A percentile compares a stretch with the other conserved stretches of the same genome.
Conservation (phyloP, 2,329 filamentous ascomycete species). For the Hymenoscyphus repandus region DNA sequence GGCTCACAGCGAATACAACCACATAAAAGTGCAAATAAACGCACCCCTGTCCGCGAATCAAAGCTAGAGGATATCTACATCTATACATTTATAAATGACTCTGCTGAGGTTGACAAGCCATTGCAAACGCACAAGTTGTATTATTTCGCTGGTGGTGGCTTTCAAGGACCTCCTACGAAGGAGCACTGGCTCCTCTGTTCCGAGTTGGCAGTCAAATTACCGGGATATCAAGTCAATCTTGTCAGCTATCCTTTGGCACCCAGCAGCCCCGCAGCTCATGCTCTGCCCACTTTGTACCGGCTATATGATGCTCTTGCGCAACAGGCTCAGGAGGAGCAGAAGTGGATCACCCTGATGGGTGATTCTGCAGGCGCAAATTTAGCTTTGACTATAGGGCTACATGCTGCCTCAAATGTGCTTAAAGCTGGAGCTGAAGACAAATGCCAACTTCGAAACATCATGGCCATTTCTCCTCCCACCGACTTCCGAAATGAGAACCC, state of each 20-base stretch:
- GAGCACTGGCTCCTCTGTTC: conserved; percentile 18
- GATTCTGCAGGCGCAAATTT: conserved; percentile 19
- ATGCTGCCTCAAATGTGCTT: conserved; percentile 8
- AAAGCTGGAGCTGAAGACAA: neutral
- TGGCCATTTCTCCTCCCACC: conserved; percentile 18
- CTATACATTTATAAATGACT: conserved; percentile 10
- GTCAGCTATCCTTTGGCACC: conserved; percentile 16
- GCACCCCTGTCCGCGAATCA: conserved; percentile 8
- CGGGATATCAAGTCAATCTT: conserved; percentile 16
- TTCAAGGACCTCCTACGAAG: conserved; percentile 9
- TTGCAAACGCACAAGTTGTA: conserved; percentile 9
- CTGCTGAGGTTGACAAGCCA: neutral
- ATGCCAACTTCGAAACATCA: conserved; percentile 12
- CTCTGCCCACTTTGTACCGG: conserved; percentile 11
- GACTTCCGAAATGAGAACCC: conserved; percentile 18
- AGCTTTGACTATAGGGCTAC: conserved; percentile 13
- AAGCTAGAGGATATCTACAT: conserved; percentile 11
- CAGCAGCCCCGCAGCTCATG: conserved; percentile 7
- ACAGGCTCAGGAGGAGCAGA: conserved; percentile 1
- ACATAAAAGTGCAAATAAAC: conserved; percentile 5
- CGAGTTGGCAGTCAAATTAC: conserved; percentile 11
- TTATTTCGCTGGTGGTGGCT: conserved; percentile 32
- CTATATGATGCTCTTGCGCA: conserved; percentile 5
- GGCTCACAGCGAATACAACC: conserved; percentile 14
- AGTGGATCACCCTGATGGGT: conserved; percentile 14